These are phyloP conservation scores for Aspergillus felis DNA, from an alignment of 2,329 filamentous ascomycete species.

Conservation along the genomic window DNA sequence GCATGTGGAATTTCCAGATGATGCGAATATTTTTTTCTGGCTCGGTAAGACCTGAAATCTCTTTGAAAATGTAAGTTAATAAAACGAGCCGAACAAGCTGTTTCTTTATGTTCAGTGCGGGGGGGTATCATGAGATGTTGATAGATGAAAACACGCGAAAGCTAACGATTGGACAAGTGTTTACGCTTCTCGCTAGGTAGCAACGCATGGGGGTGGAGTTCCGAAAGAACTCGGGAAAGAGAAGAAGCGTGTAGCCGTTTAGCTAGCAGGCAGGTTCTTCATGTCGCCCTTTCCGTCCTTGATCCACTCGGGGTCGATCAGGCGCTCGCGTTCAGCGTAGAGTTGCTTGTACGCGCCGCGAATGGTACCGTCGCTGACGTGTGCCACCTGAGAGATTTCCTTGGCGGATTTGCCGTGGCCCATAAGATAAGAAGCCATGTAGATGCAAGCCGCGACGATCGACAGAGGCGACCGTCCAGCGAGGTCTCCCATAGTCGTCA, in stretches of 20 bases:
- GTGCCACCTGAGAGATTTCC: conserved; percentile 77
- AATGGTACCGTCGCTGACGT: conserved; percentile 95
- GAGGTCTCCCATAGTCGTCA: conserved; percentile 72
- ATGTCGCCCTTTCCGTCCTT: conserved; percentile 66
- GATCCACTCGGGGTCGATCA: conserved; percentile 74
- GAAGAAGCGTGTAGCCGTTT: conserved; percentile 5
- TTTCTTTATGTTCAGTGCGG: not conserved
- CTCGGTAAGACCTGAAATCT: not conserved
- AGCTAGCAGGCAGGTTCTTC: conserved; percentile 62
- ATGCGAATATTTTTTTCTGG: not conserved
- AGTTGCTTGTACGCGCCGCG: conserved; percentile 92
- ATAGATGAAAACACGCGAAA: not conserved
- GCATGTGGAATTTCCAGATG: not conserved
- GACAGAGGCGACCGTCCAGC: conserved; percentile 92
- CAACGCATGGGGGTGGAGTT: not conserved
- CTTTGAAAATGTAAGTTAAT: not conserved
- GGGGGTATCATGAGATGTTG: not conserved
- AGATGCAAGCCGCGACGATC: conserved; percentile 92
- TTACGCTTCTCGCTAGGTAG: not conserved
- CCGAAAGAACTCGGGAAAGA: not conserved
- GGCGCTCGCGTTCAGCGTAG: conserved; percentile 66
- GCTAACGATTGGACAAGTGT: not conserved
- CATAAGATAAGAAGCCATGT: conserved; percentile 87
- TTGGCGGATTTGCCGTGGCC: conserved; percentile 75
- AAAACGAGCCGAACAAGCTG: not conserved